Conservation (phyloP, 202 grass and related monocot species). For the Miscanthus sacchariflorus region DNA sequence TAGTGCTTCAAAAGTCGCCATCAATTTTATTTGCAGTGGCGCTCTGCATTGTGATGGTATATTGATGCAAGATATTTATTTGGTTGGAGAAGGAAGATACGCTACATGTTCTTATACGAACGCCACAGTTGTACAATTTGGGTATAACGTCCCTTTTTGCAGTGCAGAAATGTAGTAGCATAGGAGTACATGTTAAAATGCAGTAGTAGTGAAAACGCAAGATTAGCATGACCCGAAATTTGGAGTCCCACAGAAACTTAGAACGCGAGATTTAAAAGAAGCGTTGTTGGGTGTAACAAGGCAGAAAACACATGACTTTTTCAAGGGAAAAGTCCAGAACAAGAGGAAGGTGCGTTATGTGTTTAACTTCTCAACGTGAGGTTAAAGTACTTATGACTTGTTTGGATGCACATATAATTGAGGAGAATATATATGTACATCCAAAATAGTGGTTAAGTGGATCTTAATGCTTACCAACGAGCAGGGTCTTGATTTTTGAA, state of each 20-base stretch:
- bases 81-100: conserved; percentile 38
- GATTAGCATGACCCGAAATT: neutral
- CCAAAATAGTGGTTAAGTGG: no score
- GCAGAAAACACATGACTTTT: neutral
- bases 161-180: conserved; percentile 18
- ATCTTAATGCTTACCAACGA: neutral
- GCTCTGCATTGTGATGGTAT: conserved; percentile 51
- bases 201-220: neutral
- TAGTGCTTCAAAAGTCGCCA: conserved; percentile 51
- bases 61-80: conserved; percentile 54
- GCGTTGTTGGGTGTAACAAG: neutral
- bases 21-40: conserved; percentile 63
- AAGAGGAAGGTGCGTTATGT: neutral
- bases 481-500: neutral
- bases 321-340: neutral
- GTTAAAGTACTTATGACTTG: no score
- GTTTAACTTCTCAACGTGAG: neutral
- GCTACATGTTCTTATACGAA: conserved; percentile 44
- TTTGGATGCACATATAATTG: no score
- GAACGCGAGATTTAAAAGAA: neutral
- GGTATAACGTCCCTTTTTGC: conserved; percentile 60
- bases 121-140: conserved; percentile 30
- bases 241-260: neutral
- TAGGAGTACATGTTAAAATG: neutral
- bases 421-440: no score